Evolutionary conservation across 2,329 filamentous ascomycete genomes (phyloP), one percentile per base, ranked within the genome.

Genomic region (Grosmannia serpens): DNA sequence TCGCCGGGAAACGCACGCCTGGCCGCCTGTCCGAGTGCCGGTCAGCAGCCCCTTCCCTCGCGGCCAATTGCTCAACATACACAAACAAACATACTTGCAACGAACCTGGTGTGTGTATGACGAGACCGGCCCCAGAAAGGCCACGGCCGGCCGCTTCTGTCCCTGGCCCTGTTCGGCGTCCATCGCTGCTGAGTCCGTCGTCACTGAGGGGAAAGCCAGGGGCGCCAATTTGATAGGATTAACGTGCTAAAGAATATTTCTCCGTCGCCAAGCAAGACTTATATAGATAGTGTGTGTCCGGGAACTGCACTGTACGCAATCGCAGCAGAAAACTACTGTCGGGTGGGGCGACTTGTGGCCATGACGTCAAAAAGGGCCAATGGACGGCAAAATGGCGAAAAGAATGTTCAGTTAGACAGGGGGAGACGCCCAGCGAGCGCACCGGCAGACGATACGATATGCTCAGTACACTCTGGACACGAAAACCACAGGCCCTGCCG

Each of bases 1-100:
- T 73, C 67, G 24, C 74, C 71, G 1, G 77, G 70, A 63, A 84
- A 84, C 26, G 73, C 71, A 5, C 61, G 58, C 58, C 65, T 69
- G 44, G 70, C 68, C 17, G 70, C 69, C 70, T 72, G 53, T n/a
- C 15, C 10, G 17, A 47, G 20, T 15, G 41, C 20, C 10, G n/a
- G 55, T 47, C 27, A 53, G 56, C 27, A 10, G n/a, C n/a, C n/a
- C n/a, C n/a, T n/a, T 17, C 15, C 20, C 9, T 7, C 50, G 11
- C 15, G 11, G n/a, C 51, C 4, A 3, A 11, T 7, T 8, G 20
- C 29, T 22, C 46, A 58, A 44, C 20, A 3, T 26, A 24, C 29
- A 13, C 13, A 6, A 22, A 9, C 33, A 49, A 11, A 33, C n/a
- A 33, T 9, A 17, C 29, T 5, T 5, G 22, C 3, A 31, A 58